Base-by-base conservation (phyloP, 257 asterid genomes). In the Cynanchum wilfordii region DNA sequence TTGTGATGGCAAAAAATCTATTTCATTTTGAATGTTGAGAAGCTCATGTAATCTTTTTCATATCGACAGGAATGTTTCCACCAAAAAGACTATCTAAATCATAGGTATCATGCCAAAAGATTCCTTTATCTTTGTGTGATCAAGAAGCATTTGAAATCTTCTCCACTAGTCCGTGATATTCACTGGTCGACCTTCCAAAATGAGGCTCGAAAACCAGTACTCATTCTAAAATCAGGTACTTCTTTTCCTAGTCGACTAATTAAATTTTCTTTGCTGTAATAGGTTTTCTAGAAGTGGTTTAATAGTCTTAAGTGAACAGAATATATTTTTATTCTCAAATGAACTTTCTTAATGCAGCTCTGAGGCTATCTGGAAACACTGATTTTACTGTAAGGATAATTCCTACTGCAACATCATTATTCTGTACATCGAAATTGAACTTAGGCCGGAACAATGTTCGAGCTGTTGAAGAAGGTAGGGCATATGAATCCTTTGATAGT, bases 31-130 rank as follows among this genome's bases (percentile, higher is more conserved):
- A 30, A 60, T 15, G 3, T 10, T 56, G 33, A 38, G 24, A 19
- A 2, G 22, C 7, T 74, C 36, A 47, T 69, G 63, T 75, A 49
- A 45, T 9, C 30, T 78, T 79, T 29, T 67, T 52, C 57, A 38
- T 60, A 54, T 76, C 83, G 82, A 56, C 90, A 95, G 99, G 97
- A 86, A 79, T 90, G 98, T 86, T 95, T 95, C 81, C 90, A 86
- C 62, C 97, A 90, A 76, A 95, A 95, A 78, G 99, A 95, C 82
- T 92, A 87, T 83, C 85, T 95, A 71, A 95, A 95, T 80, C 80
- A 95, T 75, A 92, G 99, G 42, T 95, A 95, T 82, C 97, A 95
- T 82, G 89, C 98, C 29, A 95, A 95, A 78, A 85, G 99, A 79
- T 90, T 82, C 78, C 97, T 95, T 42, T 95, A 95, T 86, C 94